Base-by-base conservation (phyloP, 2,329 filamentous ascomycete genomes). In the Fusarium ramigenum region DNA sequence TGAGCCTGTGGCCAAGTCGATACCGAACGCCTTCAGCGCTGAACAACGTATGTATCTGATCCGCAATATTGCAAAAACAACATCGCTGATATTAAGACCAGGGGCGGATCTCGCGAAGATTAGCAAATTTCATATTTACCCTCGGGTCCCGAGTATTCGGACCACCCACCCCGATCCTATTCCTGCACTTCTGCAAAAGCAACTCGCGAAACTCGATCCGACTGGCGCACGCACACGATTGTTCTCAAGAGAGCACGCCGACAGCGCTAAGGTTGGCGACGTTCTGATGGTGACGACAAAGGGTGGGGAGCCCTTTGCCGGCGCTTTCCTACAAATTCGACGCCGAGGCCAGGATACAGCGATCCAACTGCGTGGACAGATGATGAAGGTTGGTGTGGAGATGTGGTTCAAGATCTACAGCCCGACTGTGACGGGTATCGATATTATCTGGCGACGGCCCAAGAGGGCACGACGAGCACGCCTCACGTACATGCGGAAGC, bases 371-470 rank as follows among this genome's bases (percentile, higher is more conserved):
- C 90, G 96, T 63, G 96, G 96, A 78, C 91, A 97, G 80, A 85
- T 99, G 77, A 95, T 94, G 75, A 90, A 93, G 77, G 90, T 97
- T 11, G 93, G 94, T 69, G 94, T 97, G 68, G 96, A 99, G 88
- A 96, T 97, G 94, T 97, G 94, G 92, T 95, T 93, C 84, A 99
- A 99, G 87, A 87, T 98, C 66, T 98, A 96, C 86, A 93, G 91
- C 80, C 96, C 96, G 69, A 93, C 93, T 80, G 92, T 98, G 37
- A 91, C 93, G 80, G 94, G 93, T 73, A 94, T 99, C 79, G 96
- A 99, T 84, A 92, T 99, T 77, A 93, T 98, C 82, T 94, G 97
- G 89, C 88, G 96, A 78, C 89, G 90, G 73, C 88, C 90, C 79
- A 96, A 95, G 92, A 90, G 94, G 82, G 94, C 94, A 74, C 92